phyloP scores from a whole-genome alignment of 140 eudicot species.

The Cichorium intybus region DNA sequence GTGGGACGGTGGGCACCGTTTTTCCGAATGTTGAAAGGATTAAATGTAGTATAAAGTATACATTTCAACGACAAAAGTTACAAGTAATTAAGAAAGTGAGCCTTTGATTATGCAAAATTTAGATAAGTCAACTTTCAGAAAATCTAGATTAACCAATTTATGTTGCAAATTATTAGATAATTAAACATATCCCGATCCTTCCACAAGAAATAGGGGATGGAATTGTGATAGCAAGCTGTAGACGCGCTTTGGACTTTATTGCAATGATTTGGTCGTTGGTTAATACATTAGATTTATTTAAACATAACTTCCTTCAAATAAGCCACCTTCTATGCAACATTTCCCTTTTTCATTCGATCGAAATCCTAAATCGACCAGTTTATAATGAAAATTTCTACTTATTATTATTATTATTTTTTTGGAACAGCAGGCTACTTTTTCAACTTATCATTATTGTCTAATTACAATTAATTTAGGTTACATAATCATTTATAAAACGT shows the following conservation, averaged over 20 bases:
- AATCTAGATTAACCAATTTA: conserved; percentile 21
- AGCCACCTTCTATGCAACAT: conserved; percentile 24
- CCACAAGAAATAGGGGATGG: not conserved
- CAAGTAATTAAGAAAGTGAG: conserved; percentile 11
- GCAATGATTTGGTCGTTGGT: conserved; percentile 2
- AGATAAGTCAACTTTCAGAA: conserved; percentile 22
- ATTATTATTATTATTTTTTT: too few relatives aligned
- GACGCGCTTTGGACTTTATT: conserved; percentile 35
- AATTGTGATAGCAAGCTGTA: conserved; percentile 27
- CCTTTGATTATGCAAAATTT: conserved; percentile 21
- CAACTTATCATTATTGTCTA: not conserved
- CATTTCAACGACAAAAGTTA: conserved; percentile 1
- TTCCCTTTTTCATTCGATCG: not conserved
- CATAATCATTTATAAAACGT: not conserved
- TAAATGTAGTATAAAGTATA: not conserved
- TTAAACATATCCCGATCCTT: conserved; percentile 14
- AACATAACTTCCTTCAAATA: conserved; percentile 25
- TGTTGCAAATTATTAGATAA: conserved; percentile 4
- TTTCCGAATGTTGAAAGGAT: conserved; percentile 16
- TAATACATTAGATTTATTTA: conserved; percentile 4
- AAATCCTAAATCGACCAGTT: not conserved
- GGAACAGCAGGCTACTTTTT: too few relatives aligned
- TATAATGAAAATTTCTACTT: not conserved
- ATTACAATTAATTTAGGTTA: not conserved
- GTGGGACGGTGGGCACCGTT: conserved; percentile 22